phyloP scores from a whole-genome alignment of 495 filamentous ascomycete genomes.

The Podospora conica region DNA sequence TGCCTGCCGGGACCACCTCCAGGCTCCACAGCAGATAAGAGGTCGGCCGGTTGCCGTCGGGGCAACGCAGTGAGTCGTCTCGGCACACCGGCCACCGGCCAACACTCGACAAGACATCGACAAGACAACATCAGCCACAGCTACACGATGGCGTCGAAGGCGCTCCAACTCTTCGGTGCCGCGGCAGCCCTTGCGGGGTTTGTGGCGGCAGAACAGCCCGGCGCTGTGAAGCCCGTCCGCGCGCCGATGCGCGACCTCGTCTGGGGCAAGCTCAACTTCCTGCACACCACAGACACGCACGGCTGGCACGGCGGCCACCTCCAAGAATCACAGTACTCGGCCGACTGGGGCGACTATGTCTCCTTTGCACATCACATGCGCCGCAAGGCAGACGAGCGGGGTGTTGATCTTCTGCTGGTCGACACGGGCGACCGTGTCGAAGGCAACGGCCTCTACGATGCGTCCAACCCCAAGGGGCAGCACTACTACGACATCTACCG shows the following conservation, averaged over 20 bases:
- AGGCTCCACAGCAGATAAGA: no score
- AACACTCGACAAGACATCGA: not conserved
- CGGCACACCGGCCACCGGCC: not conserved
- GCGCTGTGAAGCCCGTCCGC: slow-evolving; percentile 68
- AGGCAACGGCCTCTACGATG: slow-evolving; percentile 95
- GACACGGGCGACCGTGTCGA: slow-evolving; percentile 94
- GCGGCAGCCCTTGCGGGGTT: slow-evolving; percentile 28
- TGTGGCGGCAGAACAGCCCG: slow-evolving; percentile 62
- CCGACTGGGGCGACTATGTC: slow-evolving; percentile 96
- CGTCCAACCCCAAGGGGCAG: slow-evolving; percentile 75
- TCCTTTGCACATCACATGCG: slow-evolving; percentile 84
- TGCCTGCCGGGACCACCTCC: not conserved
- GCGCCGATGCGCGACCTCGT: slow-evolving; percentile 75
- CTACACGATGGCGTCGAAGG: slow-evolving; percentile 14
- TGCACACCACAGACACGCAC: slow-evolving; percentile 92
- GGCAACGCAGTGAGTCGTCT: not conserved
- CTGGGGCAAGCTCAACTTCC: slow-evolving; percentile 91
- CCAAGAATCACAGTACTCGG: slow-evolving; percentile 88
- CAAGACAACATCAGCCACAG: not conserved
- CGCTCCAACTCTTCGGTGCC: slow-evolving; percentile 18
- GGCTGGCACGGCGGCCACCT: slow-evolving; percentile 94
- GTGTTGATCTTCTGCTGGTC: slow-evolving; percentile 77
- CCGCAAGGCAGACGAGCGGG: slow-evolving; percentile 65
- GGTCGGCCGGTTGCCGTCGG: not conserved
- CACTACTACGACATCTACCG: slow-evolving; percentile 82